phyloP scores from a whole-genome alignment of 345 rosid species.

The Heritiera littoralis region DNA sequence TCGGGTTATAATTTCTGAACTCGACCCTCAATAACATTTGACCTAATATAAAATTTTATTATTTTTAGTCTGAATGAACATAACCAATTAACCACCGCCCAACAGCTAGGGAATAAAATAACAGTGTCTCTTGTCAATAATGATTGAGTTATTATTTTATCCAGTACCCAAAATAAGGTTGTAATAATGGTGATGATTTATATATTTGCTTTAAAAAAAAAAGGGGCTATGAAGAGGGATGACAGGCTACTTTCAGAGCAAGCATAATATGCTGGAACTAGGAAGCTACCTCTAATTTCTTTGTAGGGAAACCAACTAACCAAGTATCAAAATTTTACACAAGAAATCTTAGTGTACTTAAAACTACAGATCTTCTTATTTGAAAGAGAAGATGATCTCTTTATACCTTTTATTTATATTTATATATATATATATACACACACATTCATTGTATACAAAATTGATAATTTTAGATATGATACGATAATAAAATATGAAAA shows the following conservation, averaged over 20 bases:
- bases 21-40: neutral
- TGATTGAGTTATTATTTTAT: slow-evolving; percentile 32
- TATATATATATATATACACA: too few species aligned
- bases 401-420: too few species aligned
- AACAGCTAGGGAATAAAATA: neutral
- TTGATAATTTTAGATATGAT: too few species aligned
- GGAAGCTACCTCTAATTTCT: slow-evolving; percentile 8
- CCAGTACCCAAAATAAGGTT: neutral
- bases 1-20: neutral
- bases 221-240: neutral
- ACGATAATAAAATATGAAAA: too few species aligned
- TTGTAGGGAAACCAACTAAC: slow-evolving; percentile 29
- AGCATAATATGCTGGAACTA: too few species aligned
- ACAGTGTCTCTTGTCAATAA: slow-evolving; percentile 21
- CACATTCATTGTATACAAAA: too few species aligned
- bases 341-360: slow-evolving; percentile 22
- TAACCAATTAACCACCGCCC: slow-evolving; percentile 12
- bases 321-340: slow-evolving; percentile 30
- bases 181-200: slow-evolving; percentile 19
- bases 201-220: neutral
- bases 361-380: slow-evolving; percentile 19
- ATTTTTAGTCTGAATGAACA: neutral
- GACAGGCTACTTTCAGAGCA: neutral
- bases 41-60: neutral
- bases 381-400: neutral